Evolutionary conservation across 1,139 yeast genomes (phyloP).

Genomic region (Blastobotrys indianensis): DNA sequence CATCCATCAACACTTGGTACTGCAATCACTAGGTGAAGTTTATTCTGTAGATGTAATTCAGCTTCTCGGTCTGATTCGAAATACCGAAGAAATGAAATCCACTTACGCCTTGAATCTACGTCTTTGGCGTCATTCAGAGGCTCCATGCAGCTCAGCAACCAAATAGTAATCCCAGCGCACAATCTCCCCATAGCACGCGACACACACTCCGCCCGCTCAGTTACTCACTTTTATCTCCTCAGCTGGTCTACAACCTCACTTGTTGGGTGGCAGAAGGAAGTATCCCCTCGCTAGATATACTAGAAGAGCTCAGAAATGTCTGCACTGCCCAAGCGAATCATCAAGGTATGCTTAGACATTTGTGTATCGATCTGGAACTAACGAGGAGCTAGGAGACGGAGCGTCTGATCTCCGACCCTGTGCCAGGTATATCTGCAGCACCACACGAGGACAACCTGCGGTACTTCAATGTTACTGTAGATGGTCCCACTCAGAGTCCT

Average conservation of each 20-base stretch:
- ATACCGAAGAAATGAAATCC: too few relatives aligned
- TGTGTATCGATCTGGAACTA: background rate
- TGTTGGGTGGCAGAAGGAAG: background rate
- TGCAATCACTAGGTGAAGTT: too few relatives aligned
- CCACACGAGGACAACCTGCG: conserved; percentile 93
- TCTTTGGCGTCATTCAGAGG: too few relatives aligned
- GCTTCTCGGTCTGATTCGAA: too few relatives aligned
- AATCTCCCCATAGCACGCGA: too few relatives aligned
- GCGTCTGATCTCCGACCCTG: conserved; percentile 86
- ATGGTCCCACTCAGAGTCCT: conserved; percentile 85
- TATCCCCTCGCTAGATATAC: background rate
- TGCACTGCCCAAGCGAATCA: conserved; percentile 68
- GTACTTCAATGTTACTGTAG: conserved; percentile 81
- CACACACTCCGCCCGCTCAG: background rate
- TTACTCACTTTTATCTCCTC: background rate
- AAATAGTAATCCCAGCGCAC: too few relatives aligned
- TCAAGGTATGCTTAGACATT: conserved; percentile 47
- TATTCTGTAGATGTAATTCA: too few relatives aligned
- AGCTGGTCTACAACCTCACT: background rate
- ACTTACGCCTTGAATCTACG: too few relatives aligned
- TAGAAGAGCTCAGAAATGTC: background rate
- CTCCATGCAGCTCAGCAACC: too few relatives aligned
- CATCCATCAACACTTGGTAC: too few relatives aligned
- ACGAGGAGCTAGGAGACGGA: conserved; percentile 63
- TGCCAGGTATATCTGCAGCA: conserved; percentile 87